Base-by-base conservation (phyloP, 345 rosid species). In the Litchi chinensis region DNA sequence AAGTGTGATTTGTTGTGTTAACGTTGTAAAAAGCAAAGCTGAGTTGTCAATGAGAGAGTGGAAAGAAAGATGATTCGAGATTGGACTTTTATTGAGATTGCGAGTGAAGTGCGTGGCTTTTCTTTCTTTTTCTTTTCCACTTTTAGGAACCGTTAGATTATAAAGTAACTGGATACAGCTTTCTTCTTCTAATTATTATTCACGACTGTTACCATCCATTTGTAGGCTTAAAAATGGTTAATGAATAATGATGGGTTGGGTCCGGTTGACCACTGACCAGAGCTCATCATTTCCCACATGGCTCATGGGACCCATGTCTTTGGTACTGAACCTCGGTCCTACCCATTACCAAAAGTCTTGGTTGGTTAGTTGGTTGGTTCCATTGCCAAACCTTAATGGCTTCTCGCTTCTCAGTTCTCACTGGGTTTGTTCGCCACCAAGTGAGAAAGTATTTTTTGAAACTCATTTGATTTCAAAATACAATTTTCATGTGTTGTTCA, bases 11-110 rank as follows among this genome's bases (percentile, higher is more conserved):
- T 60, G 70, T 41, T 5, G 18, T 65, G 65, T 73, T 39, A 75
- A 79, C 82, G 74, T 75, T 78, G 82, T 18, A 37, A 65, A 82
- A 79, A 37, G 79, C 24, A 6, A 28, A 21, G 28, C 0, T 5
- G 40, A 56, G 15, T 63, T 60, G 54, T 43, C 19, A 9, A 60
- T 37, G 22, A 59, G 79, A 26, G 65, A 68, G 16, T 48, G 64
- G 71, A 59, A 40, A 59, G 56, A 60, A 12, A 43, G 6, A 71
- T 28, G 54, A 66, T 71, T 26, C 13, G 4, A 41, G 64, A 19
- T 18, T 21, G 41, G 73, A 65, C 57, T 22, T 60, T 56, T n/a
- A 12, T 24, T 15, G 40, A 39, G 28, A 56, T 21, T 60, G 1
- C 10, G 0, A 21, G 50, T 7, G 77, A 39, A 26, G 70, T 74